Conservation (phyloP, 305 asterid genomes). For the Salvia sclarea region DNA sequence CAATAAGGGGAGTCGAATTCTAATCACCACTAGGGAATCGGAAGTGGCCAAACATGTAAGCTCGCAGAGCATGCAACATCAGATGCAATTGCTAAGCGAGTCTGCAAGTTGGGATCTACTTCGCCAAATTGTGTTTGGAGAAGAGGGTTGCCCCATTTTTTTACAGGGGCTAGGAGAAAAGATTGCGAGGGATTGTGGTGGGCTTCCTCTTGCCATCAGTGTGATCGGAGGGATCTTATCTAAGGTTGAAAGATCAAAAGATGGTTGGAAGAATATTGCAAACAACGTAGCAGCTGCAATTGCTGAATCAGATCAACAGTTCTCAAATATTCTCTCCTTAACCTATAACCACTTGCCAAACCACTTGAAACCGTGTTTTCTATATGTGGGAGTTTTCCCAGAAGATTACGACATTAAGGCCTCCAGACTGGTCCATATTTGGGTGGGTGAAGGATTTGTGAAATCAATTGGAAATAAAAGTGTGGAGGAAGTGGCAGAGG, state of each 20-base stretch:
- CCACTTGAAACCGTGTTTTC: slow-evolving; percentile 25
- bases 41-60: too few species aligned
- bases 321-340: slow-evolving; percentile 17
- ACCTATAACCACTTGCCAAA: slow-evolving; percentile 22
- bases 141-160: neutral
- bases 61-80: too few species aligned
- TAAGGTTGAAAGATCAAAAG: neutral
- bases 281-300: neutral
- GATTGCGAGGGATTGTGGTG: slow-evolving; percentile 20
- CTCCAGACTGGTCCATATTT: too few species aligned
- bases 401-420: too few species aligned
- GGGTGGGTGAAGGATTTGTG: too few species aligned
- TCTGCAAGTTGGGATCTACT: too few species aligned
- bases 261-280: slow-evolving; percentile 26
- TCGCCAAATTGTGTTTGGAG: too few species aligned
- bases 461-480: too few species aligned
- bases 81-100: too few species aligned
- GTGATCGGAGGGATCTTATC: slow-evolving; percentile 30
- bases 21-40: too few species aligned
- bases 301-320: neutral
- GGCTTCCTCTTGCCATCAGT: slow-evolving; percentile 37
- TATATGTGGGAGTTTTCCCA: neutral
- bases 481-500: too few species aligned
- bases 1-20: too few species aligned
- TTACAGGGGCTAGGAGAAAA: slow-evolving; percentile 12